phyloP scores from a whole-genome alignment of 768 basidiomycete genomes.

The Neoboletus magnificus region DNA sequence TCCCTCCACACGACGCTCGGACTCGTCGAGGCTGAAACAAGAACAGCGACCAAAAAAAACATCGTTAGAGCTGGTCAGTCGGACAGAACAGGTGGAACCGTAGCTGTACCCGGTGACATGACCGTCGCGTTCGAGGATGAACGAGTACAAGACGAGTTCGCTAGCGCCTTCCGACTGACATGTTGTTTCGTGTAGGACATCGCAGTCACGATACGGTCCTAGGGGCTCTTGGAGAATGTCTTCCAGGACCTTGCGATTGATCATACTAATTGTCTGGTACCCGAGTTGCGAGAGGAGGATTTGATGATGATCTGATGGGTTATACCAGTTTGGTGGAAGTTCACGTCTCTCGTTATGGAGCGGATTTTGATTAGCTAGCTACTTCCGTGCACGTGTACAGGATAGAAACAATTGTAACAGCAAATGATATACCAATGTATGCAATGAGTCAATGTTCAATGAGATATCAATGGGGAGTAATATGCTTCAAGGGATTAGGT shows the following conservation, averaged over 20 bases:
- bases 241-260: constrained; percentile 15
- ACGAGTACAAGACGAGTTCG: constrained; percentile 28
- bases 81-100: background rate
- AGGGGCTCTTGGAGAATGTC: constrained; percentile 28
- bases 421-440: constrained; percentile 28
- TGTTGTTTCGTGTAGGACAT: constrained; percentile 19
- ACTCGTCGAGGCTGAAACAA: constrained; percentile 48
- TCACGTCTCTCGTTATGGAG: background rate
- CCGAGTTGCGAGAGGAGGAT: background rate
- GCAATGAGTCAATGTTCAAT: constrained; percentile 26
- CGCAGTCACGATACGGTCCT: constrained; percentile 29
- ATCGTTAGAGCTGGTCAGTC: background rate
- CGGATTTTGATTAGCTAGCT: constrained; percentile 17
- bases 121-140: constrained; percentile 27
- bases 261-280: constrained; percentile 8
- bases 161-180: constrained; percentile 15
- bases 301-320: background rate
- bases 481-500: constrained; percentile 23
- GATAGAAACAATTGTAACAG: constrained; percentile 27
- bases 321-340: background rate
- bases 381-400: constrained; percentile 30
- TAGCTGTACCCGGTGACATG: constrained; percentile 24
- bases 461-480: constrained; percentile 21
- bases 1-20: constrained; percentile 38
- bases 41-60: background rate